Base-by-base conservation (phyloP, 73 alveolate genomes). In the Symbiodinium natans region DNA sequence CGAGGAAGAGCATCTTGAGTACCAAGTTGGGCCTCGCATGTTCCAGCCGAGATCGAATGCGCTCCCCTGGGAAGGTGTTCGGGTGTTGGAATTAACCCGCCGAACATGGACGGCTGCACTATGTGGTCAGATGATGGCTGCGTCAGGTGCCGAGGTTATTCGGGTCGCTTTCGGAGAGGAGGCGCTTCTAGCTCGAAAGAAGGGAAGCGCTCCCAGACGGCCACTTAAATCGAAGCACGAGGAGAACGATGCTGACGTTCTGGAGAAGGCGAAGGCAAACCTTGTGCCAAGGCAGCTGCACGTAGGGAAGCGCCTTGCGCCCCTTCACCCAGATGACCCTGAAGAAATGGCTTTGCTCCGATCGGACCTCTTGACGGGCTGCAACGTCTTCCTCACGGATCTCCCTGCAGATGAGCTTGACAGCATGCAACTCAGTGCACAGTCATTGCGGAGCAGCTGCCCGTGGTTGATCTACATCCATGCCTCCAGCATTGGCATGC, bases 51-150 rank as follows among this genome's bases (percentile, higher is more conserved):
- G 38, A 15, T 48, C 71, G 31, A 86, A 92, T 33, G 98, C 98
- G 23, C n/a, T 92, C 92, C 92, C 92, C 31, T 92, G 90, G 92
- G 90, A 75, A 25, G 98, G 98, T 25, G 98, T 92, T n/a, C 92
- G 98, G 21, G 98, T 92, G 36, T 41, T 92, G 92, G 98, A 92
- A 52, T 71, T 74, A 39, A 46, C 73, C 40, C 29, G 68, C 34
- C 82, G 98, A 41, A 75, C 98, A 31, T 92, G 98, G 98, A 77
- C 98, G 29, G 98, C 98, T 0, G 92, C 98, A 1, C n/a, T 92
- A 42, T 75, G 92, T 31, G 98, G 98, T 25, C 98, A 77, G 71
- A 46, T 92, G 98, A 74, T 92, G 90, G 98, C 98, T 0, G 59
- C 98, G 11, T 41, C 41, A 13, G 98, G 98, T 9, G 98, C 98